Conservation (phyloP, 2,329 filamentous ascomycete genomes). For the Onygenales sp. region DNA sequence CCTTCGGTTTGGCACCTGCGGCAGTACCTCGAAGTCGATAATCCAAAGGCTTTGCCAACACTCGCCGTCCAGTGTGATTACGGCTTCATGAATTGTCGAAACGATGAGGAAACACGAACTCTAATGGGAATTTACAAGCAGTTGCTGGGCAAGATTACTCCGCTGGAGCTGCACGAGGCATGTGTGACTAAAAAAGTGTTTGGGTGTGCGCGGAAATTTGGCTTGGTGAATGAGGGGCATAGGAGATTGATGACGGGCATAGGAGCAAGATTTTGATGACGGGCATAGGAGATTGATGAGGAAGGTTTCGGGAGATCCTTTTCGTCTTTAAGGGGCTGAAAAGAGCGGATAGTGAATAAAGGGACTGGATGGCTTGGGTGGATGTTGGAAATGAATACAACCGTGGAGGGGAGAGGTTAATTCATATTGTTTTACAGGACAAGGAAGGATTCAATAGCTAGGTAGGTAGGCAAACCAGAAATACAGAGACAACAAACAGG, state of each 20-base stretch:
- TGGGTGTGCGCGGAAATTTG: slow-evolving; percentile 11
- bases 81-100: slow-evolving; percentile 19
- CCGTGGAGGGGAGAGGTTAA: too few relatives aligned
- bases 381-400: too few relatives aligned
- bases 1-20: slow-evolving; percentile 21
- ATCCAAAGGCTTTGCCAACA: slow-evolving; percentile 5
- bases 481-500: too few relatives aligned
- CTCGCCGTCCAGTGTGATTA: slow-evolving; percentile 14
- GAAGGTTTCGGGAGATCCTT: too few relatives aligned
- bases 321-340: too few relatives aligned
- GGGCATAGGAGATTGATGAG: background rate
- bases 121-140: slow-evolving; percentile 19
- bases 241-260: background rate
- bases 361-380: too few relatives aligned
- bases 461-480: too few relatives aligned
- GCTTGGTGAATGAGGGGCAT: background rate
- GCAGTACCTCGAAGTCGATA: slow-evolving; percentile 17
- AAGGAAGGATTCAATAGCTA: too few relatives aligned
- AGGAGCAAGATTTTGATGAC: too few relatives aligned
- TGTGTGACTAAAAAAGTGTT: slow-evolving; percentile 17
- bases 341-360: too few relatives aligned
- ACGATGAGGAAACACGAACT: slow-evolving; percentile 17
- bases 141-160: slow-evolving; percentile 14
- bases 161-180: slow-evolving; percentile 17
- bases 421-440: too few relatives aligned